Base-by-base conservation (phyloP, 2,329 filamentous ascomycete species). In the Emergomyces orientalis region DNA sequence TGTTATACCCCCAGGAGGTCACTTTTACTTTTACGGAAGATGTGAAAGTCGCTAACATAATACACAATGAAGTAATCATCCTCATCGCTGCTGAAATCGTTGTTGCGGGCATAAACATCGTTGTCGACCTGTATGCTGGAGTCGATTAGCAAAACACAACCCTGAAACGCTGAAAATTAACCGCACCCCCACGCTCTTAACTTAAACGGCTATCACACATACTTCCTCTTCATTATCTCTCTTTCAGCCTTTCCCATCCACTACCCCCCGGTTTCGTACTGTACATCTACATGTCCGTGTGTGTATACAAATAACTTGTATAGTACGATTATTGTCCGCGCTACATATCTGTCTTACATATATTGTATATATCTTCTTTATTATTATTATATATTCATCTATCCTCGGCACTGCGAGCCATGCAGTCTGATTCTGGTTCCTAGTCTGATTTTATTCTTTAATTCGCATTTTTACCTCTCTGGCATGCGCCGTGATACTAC, bases 61-160 rank as follows among this genome's bases (percentile, higher is more conserved):
- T 51, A 34, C 52, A 22, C 11, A 41, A 17, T 60, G 57, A 63
- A 91, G 92, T 99, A 52, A 97, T 99, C 70, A 83, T 97, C 27
- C 85, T 99, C 59, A 97, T 99, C 71, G 93, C 92, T 8, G 92
- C 92, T 14, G 94, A 99, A 74, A 97, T 97, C 65, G 78, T 97
- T 8, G 91, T 97, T 57, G 92, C 92, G 1, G 89, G 86, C 22
- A 88, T 97, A 70, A 97, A 97, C 75, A 97, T 99, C 66, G 84
- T 97, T 37, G 94, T 97, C 41, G 94, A 97, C 75, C 74, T 97
- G 67, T 95, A 95, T 71, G 91, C 89, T 63, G 83, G 82, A 62
- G 78, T 84, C 51, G 82, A 86, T 67, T 85, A 77, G 63, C 25
- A 25, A 51, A 27, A 1, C 55, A 13, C n/a, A 13, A 17, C 34